Base-by-base conservation (phyloP, 1,284 basidiomycete species). In the Meripilus lineatus region DNA sequence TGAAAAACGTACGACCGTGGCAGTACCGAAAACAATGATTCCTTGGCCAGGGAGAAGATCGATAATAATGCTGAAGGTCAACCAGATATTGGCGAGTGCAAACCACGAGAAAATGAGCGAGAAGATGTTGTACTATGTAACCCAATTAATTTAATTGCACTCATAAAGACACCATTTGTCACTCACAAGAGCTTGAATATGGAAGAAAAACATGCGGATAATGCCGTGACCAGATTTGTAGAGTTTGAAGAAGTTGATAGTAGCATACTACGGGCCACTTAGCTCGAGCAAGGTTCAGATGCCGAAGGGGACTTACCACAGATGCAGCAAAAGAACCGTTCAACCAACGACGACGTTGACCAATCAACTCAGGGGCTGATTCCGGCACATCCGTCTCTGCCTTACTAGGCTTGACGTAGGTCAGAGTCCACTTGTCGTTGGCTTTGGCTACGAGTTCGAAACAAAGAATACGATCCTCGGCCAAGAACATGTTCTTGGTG, bases 321-420 rank as follows among this genome's bases (percentile, higher is more conserved):
- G 92, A 93, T 7, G 94, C 95, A 28, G 94, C 94, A 58, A 98
- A 97, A 10, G 91, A 95, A 49, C 95, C 95, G 59, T 99, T 99
- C 57, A 98, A 64, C 95, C 92, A 96, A 53, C 93, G 84, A 54
- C 92, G 86, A 63, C 92, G 89, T 66, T 99, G 95, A 50, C 92
- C 89, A 64, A 98, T 98, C 43, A 99, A 68, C 61, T 95, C 93
- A 5, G 84, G 79, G 3, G 92, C 93, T 20, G 77, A 74, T 66
- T 97, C 94, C 8, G 92, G 92, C 17, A 94, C 92, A 71, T 94
- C 91, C 0, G 92, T 94, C 67, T 96, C 94, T 11, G 92, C 93
- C 64, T 95, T 96, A 58, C 85, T 89, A 3, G 92, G 90, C 65
- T 97, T 96, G 59, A 97, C 93, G 51, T 97, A 97, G 17, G 88